Evolutionary conservation across 768 basidiomycete genomes (phyloP).

Genomic region (Psilocybe cubensis): DNA sequence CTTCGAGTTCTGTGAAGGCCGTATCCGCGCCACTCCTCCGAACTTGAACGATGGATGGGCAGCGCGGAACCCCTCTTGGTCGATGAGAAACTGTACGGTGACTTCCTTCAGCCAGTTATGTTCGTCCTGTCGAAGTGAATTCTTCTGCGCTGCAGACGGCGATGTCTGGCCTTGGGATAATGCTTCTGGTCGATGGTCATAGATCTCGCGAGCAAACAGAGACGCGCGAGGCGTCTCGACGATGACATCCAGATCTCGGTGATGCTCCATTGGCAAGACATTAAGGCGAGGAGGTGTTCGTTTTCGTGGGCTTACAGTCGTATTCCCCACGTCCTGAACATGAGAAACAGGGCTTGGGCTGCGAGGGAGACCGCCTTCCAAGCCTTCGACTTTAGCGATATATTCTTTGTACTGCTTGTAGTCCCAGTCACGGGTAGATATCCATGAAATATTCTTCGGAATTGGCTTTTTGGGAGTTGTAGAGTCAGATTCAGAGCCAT

Average conservation of each 20-base stretch:
- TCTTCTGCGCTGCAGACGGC: not conserved
- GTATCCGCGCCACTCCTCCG: slow-evolving; percentile 46
- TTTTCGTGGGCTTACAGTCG: not conserved
- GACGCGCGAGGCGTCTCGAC: slow-evolving; percentile 11
- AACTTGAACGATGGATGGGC: slow-evolving; percentile 63
- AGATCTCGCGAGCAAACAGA: not conserved
- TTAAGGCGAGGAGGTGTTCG: not conserved
- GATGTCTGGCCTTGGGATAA: not conserved
- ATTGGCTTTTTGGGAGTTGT: slow-evolving; percentile 12
- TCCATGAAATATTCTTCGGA: slow-evolving; percentile 23
- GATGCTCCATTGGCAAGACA: slow-evolving; percentile 1
- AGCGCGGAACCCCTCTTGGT: slow-evolving; percentile 83
- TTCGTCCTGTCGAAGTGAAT: slow-evolving; percentile 30
- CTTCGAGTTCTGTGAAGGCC: slow-evolving; percentile 29
- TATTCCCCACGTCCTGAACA: not conserved
- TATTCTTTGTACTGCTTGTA: slow-evolving; percentile 20
- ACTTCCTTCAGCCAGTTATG: slow-evolving; percentile 59
- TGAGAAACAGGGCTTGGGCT: not conserved
- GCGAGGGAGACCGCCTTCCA: not conserved
- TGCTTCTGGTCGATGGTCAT: not conserved
- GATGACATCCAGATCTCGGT: slow-evolving; percentile 9
- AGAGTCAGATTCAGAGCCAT: slow-evolving; percentile 1
- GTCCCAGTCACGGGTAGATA: slow-evolving; percentile 25
- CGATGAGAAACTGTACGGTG: slow-evolving; percentile 69
- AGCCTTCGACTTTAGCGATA: slow-evolving; percentile 8